phyloP scores from a whole-genome alignment of 2,329 filamentous ascomycete genomes.

The Akanthomyces lecanii region DNA sequence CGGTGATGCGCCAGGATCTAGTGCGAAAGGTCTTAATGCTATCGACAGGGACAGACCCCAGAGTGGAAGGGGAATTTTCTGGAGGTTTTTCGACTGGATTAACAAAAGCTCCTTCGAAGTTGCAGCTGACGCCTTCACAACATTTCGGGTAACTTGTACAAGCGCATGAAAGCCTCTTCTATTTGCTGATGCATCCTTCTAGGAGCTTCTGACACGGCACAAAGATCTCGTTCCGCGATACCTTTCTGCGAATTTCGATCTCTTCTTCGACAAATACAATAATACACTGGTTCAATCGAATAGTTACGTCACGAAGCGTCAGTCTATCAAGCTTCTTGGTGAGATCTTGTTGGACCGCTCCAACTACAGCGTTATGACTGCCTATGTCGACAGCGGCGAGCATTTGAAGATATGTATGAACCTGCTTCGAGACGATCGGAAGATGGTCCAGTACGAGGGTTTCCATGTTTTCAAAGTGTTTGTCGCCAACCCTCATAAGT shows the following conservation, averaged over 20 bases:
- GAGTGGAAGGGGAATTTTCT: conserved; percentile 82
- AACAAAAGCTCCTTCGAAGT: conserved; percentile 96
- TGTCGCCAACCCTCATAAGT: conserved; percentile 97
- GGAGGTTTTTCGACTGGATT: conserved; percentile 97
- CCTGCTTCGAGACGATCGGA: conserved; percentile 85
- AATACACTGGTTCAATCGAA: conserved; percentile 81
- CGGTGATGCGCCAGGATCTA: conserved; percentile 65
- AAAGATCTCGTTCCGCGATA: conserved; percentile 88
- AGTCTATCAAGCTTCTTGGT: conserved; percentile 94
- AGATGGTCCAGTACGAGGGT: conserved; percentile 99
- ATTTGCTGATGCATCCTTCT: background rate
- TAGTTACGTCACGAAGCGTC: conserved; percentile 95
- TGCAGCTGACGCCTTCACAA: conserved; percentile 94
- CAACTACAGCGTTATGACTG: conserved; percentile 97
- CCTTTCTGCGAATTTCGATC: conserved; percentile 81
- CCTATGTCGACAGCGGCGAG: conserved; percentile 91
- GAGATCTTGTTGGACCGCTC: conserved; percentile 91
- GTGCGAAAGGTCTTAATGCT: conserved; percentile 68
- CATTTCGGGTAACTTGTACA: conserved; percentile 66
- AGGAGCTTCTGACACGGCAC: conserved; percentile 93
- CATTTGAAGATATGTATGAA: conserved; percentile 99
- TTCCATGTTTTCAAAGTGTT: conserved; percentile 99
- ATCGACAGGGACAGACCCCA: conserved; percentile 74
- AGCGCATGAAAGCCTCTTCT: background rate
- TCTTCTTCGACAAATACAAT: conserved; percentile 93